Evolutionary conservation across 371 early-diverging fungal genomes (phyloP).

Genomic region (Mucor mucedo): DNA sequence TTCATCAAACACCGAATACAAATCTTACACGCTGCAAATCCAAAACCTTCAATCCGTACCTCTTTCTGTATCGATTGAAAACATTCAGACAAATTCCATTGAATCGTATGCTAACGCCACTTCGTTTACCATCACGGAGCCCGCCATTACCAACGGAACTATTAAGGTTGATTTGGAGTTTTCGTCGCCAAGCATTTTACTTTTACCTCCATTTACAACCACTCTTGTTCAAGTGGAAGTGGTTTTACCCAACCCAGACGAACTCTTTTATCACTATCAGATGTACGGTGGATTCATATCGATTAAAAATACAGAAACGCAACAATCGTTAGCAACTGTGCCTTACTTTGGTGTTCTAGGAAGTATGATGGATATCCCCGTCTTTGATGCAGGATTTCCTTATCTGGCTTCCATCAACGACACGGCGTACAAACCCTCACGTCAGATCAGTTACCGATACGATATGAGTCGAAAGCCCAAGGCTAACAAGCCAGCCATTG

Average conservation of each 20-base stretch:
- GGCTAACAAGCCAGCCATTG: conserved; percentile 22
- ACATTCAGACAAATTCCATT: conserved; percentile 46
- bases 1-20: conserved; percentile 40
- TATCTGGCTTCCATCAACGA: conserved; percentile 24
- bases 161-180: conserved; percentile 43
- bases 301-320: conserved; percentile 12
- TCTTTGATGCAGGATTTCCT: conserved; percentile 44
- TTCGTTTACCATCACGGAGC: conserved; percentile 22
- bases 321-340: conserved; percentile 38
- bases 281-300: conserved; percentile 53
- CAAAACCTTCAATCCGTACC: conserved; percentile 44
- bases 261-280: conserved; percentile 29
- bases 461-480: conserved; percentile 8
- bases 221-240: conserved; percentile 42
- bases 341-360: conserved; percentile 66
- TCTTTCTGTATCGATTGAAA: conserved; percentile 30
- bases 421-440: not conserved
- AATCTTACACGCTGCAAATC: conserved; percentile 48
- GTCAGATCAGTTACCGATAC: not conserved
- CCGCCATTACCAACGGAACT: conserved; percentile 23
- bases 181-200: conserved; percentile 24
- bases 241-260: conserved; percentile 30
- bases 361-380: conserved; percentile 43
- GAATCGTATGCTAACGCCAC: conserved; percentile 34
- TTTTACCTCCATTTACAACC: conserved; percentile 40